phyloP scores from a whole-genome alignment of 257 asterid genomes.

The Asclepias syriaca region DNA sequence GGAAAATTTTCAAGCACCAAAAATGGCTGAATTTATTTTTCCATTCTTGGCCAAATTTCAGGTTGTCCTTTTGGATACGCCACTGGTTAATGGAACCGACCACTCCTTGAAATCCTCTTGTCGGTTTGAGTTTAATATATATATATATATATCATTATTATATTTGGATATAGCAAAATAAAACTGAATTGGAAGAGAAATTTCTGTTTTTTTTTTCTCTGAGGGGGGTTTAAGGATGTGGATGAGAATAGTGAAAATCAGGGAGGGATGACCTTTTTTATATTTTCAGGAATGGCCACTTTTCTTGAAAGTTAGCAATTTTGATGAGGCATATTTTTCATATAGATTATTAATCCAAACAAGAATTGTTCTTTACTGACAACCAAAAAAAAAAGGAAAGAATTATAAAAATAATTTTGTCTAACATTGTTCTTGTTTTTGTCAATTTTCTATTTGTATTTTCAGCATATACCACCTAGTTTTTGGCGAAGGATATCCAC shows the following conservation, averaged over 20 bases:
- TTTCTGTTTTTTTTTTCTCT: too few species aligned
- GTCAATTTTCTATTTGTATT: neutral
- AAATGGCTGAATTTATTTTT: neutral
- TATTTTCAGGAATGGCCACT: neutral
- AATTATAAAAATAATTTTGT: too few species aligned
- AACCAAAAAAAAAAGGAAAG: too few species aligned
- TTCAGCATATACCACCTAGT: conserved; percentile 9
- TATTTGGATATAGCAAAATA: too few species aligned
- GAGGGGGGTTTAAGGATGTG: too few species aligned
- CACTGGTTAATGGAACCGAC: too few species aligned
- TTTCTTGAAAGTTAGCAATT: neutral
- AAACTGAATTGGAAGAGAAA: too few species aligned
- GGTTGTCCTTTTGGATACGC: neutral
- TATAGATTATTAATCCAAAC: too few species aligned
- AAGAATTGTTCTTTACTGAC: neutral
- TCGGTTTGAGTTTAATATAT: too few species aligned
- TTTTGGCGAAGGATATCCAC: conserved; percentile 1
- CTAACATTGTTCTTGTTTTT: conserved; percentile 8
- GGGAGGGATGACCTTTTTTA: too few species aligned
- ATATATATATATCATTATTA: too few species aligned
- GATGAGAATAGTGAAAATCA: too few species aligned
- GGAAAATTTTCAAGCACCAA: neutral
- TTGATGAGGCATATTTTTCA: neutral
- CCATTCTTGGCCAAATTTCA: neutral
- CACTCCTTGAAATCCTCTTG: neutral